phyloP scores from a whole-genome alignment of 257 asterid genomes.

The Jasminum sambac region DNA sequence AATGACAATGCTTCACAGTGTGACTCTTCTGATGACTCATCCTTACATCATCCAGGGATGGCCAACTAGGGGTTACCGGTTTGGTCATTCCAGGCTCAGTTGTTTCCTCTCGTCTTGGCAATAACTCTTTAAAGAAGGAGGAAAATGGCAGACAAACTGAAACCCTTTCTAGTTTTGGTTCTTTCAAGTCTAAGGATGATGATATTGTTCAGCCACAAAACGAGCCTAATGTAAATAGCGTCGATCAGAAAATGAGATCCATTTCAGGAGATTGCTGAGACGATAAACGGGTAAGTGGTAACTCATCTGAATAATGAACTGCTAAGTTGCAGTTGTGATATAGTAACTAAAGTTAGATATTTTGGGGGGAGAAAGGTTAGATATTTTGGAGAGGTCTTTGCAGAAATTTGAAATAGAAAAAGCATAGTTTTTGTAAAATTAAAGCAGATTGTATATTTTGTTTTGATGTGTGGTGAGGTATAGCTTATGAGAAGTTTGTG shows the following conservation, averaged over 20 bases:
- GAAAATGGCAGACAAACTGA: constrained; percentile 15
- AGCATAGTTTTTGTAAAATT: no score
- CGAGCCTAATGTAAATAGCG: neutral
- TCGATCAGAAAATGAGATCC: constrained; percentile 11
- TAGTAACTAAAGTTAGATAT: no score
- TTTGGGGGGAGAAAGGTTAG: no score
- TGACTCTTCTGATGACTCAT: constrained; percentile 41
- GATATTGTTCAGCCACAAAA: neutral
- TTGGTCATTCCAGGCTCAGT: constrained; percentile 27
- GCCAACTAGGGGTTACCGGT: constrained; percentile 24
- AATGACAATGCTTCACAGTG: constrained; percentile 17
- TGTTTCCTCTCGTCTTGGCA: constrained; percentile 14
- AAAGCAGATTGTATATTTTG: no score
- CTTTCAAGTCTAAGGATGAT: constrained; percentile 17
- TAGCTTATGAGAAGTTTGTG: no score
- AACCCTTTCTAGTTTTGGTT: constrained; percentile 13
- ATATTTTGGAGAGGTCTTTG: no score
- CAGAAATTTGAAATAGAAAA: no score
- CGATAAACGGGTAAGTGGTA: no score
- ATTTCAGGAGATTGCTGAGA: no score
- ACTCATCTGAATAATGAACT: no score
- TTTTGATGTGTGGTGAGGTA: no score
- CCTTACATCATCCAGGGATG: constrained; percentile 34
- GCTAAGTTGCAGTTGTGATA: no score
- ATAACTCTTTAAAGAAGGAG: constrained; percentile 20